These are phyloP conservation scores for Yamadazyma triangularis DNA, from an alignment of 1,139 yeast genomes.

Conservation along the genomic window DNA sequence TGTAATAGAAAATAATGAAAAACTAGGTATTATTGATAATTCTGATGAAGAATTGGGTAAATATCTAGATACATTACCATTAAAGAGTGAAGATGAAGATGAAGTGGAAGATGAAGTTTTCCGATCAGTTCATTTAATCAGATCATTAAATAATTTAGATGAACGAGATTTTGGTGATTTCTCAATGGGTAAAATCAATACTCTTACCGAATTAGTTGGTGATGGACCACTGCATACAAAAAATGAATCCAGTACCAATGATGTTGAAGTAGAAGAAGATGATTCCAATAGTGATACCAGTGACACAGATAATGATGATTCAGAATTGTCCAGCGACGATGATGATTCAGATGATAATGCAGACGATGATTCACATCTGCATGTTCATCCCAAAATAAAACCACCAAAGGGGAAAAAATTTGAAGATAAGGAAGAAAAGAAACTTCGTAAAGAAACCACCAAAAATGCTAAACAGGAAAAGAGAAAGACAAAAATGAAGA, in stretches of 20 bases:
- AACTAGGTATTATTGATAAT: conserved; percentile 32
- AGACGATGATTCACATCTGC: conserved; percentile 8
- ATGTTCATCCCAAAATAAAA: too few species aligned
- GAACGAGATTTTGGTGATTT: conserved; percentile 88
- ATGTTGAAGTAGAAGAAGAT: conserved; percentile 25
- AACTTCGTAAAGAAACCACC: conserved; percentile 76
- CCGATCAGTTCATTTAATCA: conserved; percentile 79
- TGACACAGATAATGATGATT: conserved; percentile 23
- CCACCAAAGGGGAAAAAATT: conserved; percentile 64
- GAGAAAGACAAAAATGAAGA: conserved; percentile 87
- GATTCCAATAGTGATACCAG: conserved; percentile 26
- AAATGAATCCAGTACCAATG: conserved; percentile 18
- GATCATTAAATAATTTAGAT: conserved; percentile 66
- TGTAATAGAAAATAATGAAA: conserved; percentile 45
- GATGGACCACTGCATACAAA: conserved; percentile 22
- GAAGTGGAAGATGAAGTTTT: conserved; percentile 80
- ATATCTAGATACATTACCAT: conserved; percentile 44
- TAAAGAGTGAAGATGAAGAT: conserved; percentile 46
- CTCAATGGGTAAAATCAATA: conserved; percentile 74
- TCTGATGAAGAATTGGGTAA: conserved; percentile 35
- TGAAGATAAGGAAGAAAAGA: conserved; percentile 83
- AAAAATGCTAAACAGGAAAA: conserved; percentile 84
- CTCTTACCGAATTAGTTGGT: conserved; percentile 52
- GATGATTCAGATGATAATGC: conserved; percentile 13
- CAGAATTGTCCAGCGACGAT: conserved; percentile 29